These are phyloP conservation scores for Amesomyces nigricolor DNA, from an alignment of 2,329 filamentous ascomycete species.

Conservation along the genomic window DNA sequence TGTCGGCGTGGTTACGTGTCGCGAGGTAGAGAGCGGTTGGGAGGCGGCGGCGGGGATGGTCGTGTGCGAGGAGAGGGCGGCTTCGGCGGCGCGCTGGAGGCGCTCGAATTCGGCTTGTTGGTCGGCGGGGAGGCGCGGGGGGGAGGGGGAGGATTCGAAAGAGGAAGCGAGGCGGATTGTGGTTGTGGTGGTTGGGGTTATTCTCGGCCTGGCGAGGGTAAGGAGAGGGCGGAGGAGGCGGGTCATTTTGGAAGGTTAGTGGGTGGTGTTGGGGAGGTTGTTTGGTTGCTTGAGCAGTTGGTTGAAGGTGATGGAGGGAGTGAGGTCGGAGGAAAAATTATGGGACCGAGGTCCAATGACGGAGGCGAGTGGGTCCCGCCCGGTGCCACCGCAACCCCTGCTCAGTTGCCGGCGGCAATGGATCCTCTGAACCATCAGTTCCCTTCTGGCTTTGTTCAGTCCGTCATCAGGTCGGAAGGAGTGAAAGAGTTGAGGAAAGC, in stretches of 20 bases:
- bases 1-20: constrained; percentile 27
- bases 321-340: too few relatives aligned
- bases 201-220: constrained; percentile 5
- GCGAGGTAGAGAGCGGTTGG: constrained; percentile 23
- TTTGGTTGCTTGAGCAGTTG: too few relatives aligned
- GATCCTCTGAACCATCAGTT: too few relatives aligned
- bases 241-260: constrained; percentile 20
- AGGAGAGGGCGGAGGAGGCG: constrained; percentile 24
- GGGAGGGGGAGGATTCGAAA: constrained; percentile 58
- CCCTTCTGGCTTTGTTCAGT: too few relatives aligned
- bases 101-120: constrained; percentile 88
- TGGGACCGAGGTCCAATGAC: too few relatives aligned
- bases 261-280: too few relatives aligned
- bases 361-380: too few relatives aligned
- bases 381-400: too few relatives aligned
- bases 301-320: too few relatives aligned
- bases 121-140: constrained; percentile 79
- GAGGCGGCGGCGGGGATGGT: constrained; percentile 18
- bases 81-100: constrained; percentile 61
- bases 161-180: constrained; percentile 22
- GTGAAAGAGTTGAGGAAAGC: too few relatives aligned
- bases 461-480: too few relatives aligned
- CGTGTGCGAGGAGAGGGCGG: constrained; percentile 38
- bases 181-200: background rate
- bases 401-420: too few relatives aligned